Evolutionary conservation across 2,329 filamentous ascomycete genomes (phyloP).

Genomic region (Sphaerulina populicola): DNA sequence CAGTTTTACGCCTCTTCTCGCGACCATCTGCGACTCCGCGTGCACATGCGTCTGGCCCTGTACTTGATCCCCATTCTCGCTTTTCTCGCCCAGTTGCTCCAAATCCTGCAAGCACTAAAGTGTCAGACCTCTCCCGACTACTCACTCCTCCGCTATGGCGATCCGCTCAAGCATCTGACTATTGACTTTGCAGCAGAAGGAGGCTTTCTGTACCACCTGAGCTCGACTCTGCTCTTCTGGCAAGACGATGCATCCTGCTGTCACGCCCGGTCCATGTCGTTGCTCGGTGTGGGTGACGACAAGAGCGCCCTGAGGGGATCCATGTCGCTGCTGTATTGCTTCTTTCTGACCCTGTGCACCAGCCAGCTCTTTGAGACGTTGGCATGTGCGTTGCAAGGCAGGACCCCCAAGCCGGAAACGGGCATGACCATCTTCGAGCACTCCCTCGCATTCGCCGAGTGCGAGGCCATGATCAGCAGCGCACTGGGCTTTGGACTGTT

Average conservation of each 20-base stretch:
- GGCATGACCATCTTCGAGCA: conserved; percentile 97
- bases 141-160: conserved; percentile 41
- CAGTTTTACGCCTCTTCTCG: conserved; percentile 88
- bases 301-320: conserved; percentile 60
- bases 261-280: conserved; percentile 63
- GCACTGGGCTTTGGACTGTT: conserved; percentile 70
- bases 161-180: conserved; percentile 35
- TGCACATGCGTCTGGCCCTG: conserved; percentile 61
- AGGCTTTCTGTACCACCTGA: conserved; percentile 61
- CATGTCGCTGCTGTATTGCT: conserved; percentile 64
- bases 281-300: conserved; percentile 40
- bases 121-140: conserved; percentile 64
- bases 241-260: conserved; percentile 69
- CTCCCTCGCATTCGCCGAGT: conserved; percentile 90
- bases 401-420: conserved; percentile 70
- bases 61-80: conserved; percentile 64
- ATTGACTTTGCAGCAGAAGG: conserved; percentile 51
- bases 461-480: conserved; percentile 76
- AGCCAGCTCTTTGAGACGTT: conserved; percentile 87
- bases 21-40: conserved; percentile 65
- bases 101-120: conserved; percentile 73
- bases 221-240: conserved; percentile 63
- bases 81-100: conserved; percentile 59
- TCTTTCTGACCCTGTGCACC: conserved; percentile 59
- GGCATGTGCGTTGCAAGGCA: conserved; percentile 78